phyloP scores from a whole-genome alignment of 2,329 filamentous ascomycete genomes.

The Nannizziopsis arthrosporioides region DNA sequence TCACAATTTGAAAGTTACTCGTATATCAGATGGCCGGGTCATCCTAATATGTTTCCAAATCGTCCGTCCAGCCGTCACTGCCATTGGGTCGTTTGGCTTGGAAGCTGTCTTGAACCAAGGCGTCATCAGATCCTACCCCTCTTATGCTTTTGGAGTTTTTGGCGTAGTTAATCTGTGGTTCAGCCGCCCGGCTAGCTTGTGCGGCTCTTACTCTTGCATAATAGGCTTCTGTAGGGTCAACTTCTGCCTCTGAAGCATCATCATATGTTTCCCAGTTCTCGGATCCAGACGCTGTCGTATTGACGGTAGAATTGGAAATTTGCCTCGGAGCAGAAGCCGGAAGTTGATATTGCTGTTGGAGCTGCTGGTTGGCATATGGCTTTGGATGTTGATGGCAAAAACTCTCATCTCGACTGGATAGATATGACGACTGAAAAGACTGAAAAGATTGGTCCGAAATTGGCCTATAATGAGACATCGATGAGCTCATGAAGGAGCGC shows the following conservation, averaged over 20 bases:
- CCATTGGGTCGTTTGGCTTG: constrained; percentile 38
- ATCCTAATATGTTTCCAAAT: constrained; percentile 33
- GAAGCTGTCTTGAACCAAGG: constrained; percentile 31
- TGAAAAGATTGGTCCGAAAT: constrained; percentile 30
- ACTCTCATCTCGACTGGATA: constrained; percentile 26
- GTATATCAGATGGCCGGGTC: not conserved
- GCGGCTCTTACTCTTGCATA: constrained; percentile 64
- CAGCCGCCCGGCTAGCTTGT: constrained; percentile 50
- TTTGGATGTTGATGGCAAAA: constrained; percentile 21
- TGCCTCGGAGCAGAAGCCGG: constrained; percentile 44
- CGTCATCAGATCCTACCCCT: constrained; percentile 35
- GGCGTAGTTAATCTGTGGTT: constrained; percentile 25
- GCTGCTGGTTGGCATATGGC: constrained; percentile 5
- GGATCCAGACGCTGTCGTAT: constrained; percentile 62
- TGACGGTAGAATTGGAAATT: constrained; percentile 52
- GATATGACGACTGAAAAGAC: constrained; percentile 33
- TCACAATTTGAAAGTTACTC: not conserved
- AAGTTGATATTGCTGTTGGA: constrained; percentile 7
- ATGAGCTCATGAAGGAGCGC: constrained; percentile 37
- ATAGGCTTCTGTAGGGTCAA: constrained; percentile 65
- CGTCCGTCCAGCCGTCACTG: constrained; percentile 45
- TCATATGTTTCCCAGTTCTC: constrained; percentile 99
- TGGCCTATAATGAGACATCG: constrained; percentile 31
- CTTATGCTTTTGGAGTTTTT: constrained; percentile 39
- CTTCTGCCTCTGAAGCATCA: constrained; percentile 63